phyloP scores from a whole-genome alignment of 164 flowering plant genomes.

The Nelumbo lutea region DNA sequence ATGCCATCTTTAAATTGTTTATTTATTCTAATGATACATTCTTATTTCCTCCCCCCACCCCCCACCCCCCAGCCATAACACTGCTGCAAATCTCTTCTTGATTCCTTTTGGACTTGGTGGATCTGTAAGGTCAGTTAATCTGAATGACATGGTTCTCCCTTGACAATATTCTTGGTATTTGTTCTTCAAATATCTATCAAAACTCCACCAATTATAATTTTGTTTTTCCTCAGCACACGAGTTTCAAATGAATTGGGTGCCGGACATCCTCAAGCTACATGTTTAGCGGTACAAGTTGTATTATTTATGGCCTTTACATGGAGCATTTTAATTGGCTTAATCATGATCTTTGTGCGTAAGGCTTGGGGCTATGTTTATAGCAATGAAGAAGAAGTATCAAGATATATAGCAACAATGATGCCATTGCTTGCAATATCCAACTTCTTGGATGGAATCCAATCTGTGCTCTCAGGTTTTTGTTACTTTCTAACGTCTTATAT shows the following conservation, averaged over 20 bases:
- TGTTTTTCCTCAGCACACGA: slow-evolving; percentile 45
- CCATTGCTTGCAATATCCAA: slow-evolving; percentile 59
- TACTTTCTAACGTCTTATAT: background rate
- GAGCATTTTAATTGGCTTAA: slow-evolving; percentile 40
- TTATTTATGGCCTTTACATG: slow-evolving; percentile 32
- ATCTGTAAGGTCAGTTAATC: slow-evolving; percentile 56
- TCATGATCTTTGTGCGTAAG: slow-evolving; percentile 43
- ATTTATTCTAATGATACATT: background rate
- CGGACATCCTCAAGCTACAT: slow-evolving; percentile 54
- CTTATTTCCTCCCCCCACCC: background rate
- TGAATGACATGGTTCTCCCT: background rate
- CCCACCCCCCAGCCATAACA: slow-evolving; percentile 47
- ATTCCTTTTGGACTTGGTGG: slow-evolving; percentile 69
- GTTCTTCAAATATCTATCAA: background rate
- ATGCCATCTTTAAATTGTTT: background rate
- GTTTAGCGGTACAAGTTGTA: slow-evolving; percentile 51
- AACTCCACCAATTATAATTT: background rate
- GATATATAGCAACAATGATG: slow-evolving; percentile 58
- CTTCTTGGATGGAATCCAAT: slow-evolving; percentile 66
- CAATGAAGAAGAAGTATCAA: slow-evolving; percentile 55
- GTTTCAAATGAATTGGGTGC: slow-evolving; percentile 87
- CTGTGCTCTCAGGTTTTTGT: slow-evolving; percentile 67
- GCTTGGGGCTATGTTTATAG: slow-evolving; percentile 69
- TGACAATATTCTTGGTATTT: background rate
- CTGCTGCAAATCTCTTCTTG: slow-evolving; percentile 50